phyloP scores from a whole-genome alignment of 169 alveolate genomes.

The Babesia gibsoni region DNA sequence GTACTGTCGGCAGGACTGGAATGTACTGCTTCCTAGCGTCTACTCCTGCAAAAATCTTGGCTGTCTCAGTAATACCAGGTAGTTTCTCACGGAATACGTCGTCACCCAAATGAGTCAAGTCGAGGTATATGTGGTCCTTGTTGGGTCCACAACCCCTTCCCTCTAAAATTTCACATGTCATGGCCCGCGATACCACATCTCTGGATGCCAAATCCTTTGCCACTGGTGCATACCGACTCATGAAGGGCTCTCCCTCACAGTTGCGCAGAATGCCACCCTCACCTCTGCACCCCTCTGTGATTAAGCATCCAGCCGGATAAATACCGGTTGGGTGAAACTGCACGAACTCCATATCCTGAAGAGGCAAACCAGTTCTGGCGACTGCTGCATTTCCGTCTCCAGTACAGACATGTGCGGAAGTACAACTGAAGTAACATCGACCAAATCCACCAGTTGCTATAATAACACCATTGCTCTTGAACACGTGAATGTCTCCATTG shows the following conservation, averaged over 20 bases:
- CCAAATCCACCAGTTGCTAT: conserved; percentile 98
- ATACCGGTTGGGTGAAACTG: conserved; percentile 98
- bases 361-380: conserved; percentile 92
- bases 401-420: conserved; percentile 98
- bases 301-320: conserved; percentile 94
- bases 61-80: conserved; percentile 97
- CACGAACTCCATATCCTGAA: conserved; percentile 96
- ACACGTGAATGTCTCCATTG: conserved; percentile 94
- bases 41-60: conserved; percentile 95
- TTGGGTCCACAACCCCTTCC: conserved; percentile 95
- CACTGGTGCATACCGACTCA: conserved; percentile 93
- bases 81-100: conserved; percentile 91
- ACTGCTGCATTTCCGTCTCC: conserved; percentile 94
- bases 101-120: conserved; percentile 90
- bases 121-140: conserved; percentile 92
- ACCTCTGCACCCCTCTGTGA: conserved; percentile 99
- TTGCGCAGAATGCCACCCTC: conserved; percentile 98
- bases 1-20: conserved; percentile 98
- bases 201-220: conserved; percentile 97
- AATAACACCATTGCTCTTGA: conserved; percentile 91
- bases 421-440: conserved; percentile 95
- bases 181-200: conserved; percentile 96
- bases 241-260: conserved; percentile 93
- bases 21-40: conserved; percentile 93
- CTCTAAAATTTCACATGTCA: conserved; percentile 95